Evolutionary conservation across 768 basidiomycete species (phyloP), one percentile per base, ranked within the genome.

Genomic region (Suillus decipiens): DNA sequence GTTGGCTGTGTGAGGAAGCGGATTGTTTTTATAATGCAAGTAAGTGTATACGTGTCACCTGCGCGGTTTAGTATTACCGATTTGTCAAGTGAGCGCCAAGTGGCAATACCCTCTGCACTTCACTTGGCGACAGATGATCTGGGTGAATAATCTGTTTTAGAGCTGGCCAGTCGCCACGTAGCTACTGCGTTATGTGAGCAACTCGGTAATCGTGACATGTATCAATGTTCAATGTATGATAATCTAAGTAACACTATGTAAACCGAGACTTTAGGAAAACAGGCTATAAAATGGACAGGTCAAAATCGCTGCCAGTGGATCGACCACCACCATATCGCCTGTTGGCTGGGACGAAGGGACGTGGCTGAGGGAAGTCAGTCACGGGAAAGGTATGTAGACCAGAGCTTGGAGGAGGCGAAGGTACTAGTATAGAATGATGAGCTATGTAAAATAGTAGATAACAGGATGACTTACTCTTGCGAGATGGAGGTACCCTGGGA

Each of bases 341-440:
- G 34, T 72, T 68, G 37, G 72, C 77, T 6, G 73, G 70, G 41
- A 72, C 72, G 73, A 93, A 94, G 33, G 80, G 79, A 45, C 91
- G 84, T 5, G 93, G 93, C 15, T 87, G 86, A 1, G 93, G 93
- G 71, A 94, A 93, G 58, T 88, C 90, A 15, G 79, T 77, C n/a
- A 87, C 83, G 8, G 90, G 91, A 71, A 93, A 95, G 17, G 81
- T 87, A 70, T 92, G 89, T 28, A 81, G 73, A 10, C 91, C 91
- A 47, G 82, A 84, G 61, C 81, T 85, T 2, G 91, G 84, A 31
- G 86, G 86, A 7, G 85, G 85, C 5, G 83, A 78, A 24, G 86
- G 82, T 53, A 84, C 84, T 86, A 62, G 5, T 56, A 63, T 37
- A 24, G 28, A 24, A 63, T 64, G 50, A 63, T 69, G 60, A 66